phyloP scores from a whole-genome alignment of 2,329 filamentous ascomycete genomes.

The Penicillium sp. region DNA sequence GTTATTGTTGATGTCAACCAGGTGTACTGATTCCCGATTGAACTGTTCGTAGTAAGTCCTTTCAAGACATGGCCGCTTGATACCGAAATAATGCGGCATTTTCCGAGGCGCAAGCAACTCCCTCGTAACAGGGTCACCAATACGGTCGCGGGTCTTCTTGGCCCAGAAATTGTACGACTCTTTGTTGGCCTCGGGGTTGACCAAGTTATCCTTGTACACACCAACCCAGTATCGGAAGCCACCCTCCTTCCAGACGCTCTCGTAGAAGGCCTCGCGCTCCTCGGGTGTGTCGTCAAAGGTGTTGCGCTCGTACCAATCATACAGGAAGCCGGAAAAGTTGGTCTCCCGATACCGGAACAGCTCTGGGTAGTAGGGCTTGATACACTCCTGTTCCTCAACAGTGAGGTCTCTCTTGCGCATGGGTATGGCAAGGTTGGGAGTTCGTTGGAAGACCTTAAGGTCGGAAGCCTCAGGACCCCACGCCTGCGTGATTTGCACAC shows the following conservation, averaged over 20 bases:
- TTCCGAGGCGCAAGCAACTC: constrained; percentile 55
- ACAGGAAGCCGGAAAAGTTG: constrained; percentile 61
- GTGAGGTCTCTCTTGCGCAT: constrained; percentile 56
- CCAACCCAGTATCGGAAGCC: constrained; percentile 59
- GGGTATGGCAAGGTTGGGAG: constrained; percentile 64
- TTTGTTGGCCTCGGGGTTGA: constrained; percentile 51
- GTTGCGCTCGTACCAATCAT: constrained; percentile 55
- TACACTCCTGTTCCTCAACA: constrained; percentile 51
- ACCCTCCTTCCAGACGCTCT: constrained; percentile 51
- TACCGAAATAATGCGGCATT: constrained; percentile 56
- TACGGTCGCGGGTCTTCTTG: constrained; percentile 51
- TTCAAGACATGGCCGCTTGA: constrained; percentile 53
- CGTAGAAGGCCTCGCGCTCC: constrained; percentile 53
- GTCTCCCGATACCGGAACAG: constrained; percentile 56
- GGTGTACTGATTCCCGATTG: constrained; percentile 47
- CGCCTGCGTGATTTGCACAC: constrained; percentile 59
- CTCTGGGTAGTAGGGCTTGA: constrained; percentile 49
- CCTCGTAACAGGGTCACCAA: constrained; percentile 51
- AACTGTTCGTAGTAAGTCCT: constrained; percentile 53
- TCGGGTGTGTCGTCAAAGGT: constrained; percentile 57
- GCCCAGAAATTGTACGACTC: constrained; percentile 58
- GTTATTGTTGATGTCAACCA: constrained; percentile 48
- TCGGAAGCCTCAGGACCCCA: constrained; percentile 55
- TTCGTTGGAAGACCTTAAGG: constrained; percentile 64
- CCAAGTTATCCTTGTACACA: constrained; percentile 55